Evolutionary conservation across 2,329 filamentous ascomycete species (phyloP), one percentile per base, ranked within the genome.

Genomic region (Sarocladium strictum): DNA sequence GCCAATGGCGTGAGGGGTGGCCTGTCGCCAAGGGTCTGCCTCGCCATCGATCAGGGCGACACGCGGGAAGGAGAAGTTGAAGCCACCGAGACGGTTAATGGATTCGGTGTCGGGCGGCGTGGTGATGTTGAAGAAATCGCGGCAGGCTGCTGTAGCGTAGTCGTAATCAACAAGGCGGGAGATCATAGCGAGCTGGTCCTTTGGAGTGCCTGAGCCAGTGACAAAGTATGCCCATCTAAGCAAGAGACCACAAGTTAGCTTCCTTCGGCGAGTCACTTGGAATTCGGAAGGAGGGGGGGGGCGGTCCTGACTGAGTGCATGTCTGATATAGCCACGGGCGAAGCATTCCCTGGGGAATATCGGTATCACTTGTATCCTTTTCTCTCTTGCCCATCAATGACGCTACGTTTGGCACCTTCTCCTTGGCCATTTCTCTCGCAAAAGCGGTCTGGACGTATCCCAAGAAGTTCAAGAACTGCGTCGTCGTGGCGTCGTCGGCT

Each of bases 141-240:
- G 74, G 72, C 90, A 95, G 61, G 85, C 74, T 3, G 78, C 67
- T 0, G 80, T 81, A 2, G 75, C 67, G 66, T 85, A 90, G 2
- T 84, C 75, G 1, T 90, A 62, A 58, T 85, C 80, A 33, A 90
- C 74, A 3, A 83, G 76, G 14, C 90, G 85, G 1, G 89, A 93
- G 51, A 94, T 75, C 5, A 95, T 68, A 0, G 90, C 85, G 1
- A 86, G 77, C 54, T 84, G 77, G 56, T 80, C 72, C 1, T 72
- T 62, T 0, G 89, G 89, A 0, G 85, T 83, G 24, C 84, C 81
- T 3, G 82, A 85, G 49, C 90, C 89, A 0, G 87, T 90, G 59
- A 86, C 80, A 51, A 92, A 81, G 69, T 83, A 94, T 10, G 89
- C 90, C 89, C 88, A 94, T 77, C 83, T 80, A 14, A n/a, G n/a